Evolutionary conservation across 2,329 filamentous ascomycete species (phyloP).

Genomic region (Aspergillus piperis): DNA sequence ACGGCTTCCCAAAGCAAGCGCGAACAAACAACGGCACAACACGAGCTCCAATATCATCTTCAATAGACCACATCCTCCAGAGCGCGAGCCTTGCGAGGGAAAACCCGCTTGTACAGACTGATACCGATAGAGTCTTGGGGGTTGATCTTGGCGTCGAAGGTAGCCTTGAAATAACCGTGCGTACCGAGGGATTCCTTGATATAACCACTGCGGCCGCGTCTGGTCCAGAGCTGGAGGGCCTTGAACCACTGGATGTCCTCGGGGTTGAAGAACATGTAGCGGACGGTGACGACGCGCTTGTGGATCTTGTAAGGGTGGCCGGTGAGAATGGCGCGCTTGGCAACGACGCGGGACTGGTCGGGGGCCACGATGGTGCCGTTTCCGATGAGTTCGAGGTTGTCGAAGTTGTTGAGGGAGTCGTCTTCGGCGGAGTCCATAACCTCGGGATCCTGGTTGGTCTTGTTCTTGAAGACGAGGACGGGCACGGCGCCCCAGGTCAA

Average conservation of each 20-base stretch:
- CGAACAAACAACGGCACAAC: conserved; percentile 1
- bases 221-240: conserved; percentile 91
- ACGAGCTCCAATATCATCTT: conserved; percentile 8
- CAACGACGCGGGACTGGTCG: conserved; percentile 73
- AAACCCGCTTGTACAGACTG: conserved; percentile 82
- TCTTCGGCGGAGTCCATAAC: conserved; percentile 49
- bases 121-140: conserved; percentile 92
- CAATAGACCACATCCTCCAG: conserved; percentile 40
- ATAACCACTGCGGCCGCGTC: conserved; percentile 80
- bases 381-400: conserved; percentile 69
- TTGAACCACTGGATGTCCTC: conserved; percentile 98
- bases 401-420: conserved; percentile 39
- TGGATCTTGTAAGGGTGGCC: conserved; percentile 99
- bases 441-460: conserved; percentile 36
- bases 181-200: conserved; percentile 94
- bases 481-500: conserved; percentile 92
- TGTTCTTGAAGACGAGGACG: conserved; percentile 77
- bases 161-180: conserved; percentile 99
- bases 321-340: conserved; percentile 90
- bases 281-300: conserved; percentile 93
- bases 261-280: conserved; percentile 99
- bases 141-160: conserved; percentile 93
- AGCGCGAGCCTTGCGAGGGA: conserved; percentile 67
- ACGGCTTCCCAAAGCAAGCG: not conserved
- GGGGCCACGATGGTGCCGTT: conserved; percentile 86